These are phyloP conservation scores for Ambrosiella beaveri DNA, from an alignment of 2,329 filamentous ascomycete genomes.

Conservation along the genomic window DNA sequence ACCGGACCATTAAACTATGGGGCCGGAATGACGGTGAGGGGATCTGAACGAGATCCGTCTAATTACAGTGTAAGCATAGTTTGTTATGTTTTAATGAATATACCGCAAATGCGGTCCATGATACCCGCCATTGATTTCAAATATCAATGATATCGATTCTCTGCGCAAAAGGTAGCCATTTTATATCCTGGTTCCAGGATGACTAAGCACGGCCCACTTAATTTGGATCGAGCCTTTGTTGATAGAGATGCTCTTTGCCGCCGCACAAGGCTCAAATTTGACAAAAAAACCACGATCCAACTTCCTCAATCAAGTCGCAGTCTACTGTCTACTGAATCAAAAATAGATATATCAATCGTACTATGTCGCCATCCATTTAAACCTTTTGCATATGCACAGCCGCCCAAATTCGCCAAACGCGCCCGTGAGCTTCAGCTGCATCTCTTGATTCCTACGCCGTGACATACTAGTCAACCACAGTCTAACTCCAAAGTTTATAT, in stretches of 20 bases:
- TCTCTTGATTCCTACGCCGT: too few species aligned
- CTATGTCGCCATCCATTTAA: too few species aligned
- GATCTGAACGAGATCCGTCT: slow-evolving; percentile 21
- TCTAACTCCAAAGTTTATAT: too few species aligned
- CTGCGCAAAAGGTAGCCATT: neutral
- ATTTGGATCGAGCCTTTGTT: neutral
- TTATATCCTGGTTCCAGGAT: neutral
- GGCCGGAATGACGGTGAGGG: slow-evolving; percentile 59
- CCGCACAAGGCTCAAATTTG: neutral
- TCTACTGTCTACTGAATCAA: too few species aligned
- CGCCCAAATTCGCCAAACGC: too few species aligned
- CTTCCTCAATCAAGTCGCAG: too few species aligned
- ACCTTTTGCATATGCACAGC: too few species aligned
- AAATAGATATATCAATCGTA: too few species aligned
- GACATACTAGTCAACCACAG: too few species aligned
- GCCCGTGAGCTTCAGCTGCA: too few species aligned
- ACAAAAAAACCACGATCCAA: too few species aligned
- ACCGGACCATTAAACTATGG: slow-evolving; percentile 93
- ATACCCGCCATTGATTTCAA: neutral
- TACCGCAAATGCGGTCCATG: neutral
- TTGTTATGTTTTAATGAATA: neutral
- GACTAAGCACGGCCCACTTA: neutral
- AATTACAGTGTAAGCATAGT: neutral
- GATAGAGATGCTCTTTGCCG: too few species aligned
- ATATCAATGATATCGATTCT: neutral